Conservation (phyloP, 1,284 basidiomycete species). For the Leccinum pallidistipes region DNA sequence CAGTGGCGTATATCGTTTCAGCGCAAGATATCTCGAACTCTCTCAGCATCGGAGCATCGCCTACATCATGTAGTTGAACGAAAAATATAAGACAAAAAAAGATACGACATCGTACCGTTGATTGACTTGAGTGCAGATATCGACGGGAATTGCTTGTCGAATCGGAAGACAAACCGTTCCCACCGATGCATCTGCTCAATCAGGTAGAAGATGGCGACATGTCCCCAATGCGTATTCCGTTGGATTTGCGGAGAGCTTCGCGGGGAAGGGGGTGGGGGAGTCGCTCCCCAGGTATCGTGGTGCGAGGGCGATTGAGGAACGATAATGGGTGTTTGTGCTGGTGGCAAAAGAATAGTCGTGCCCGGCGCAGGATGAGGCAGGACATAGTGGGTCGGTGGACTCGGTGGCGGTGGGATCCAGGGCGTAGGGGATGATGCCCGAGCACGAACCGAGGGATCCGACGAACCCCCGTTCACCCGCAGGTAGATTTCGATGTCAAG, state of each 20-base stretch:
- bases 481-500: slow-evolving; percentile 78
- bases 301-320: slow-evolving; percentile 38
- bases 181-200: slow-evolving; percentile 77
- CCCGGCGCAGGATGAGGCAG: slow-evolving; percentile 40
- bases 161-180: slow-evolving; percentile 75
- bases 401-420: slow-evolving; percentile 41
- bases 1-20: slow-evolving; percentile 57
- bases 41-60: slow-evolving; percentile 64
- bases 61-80: slow-evolving; percentile 36
- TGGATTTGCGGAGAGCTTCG: slow-evolving; percentile 33
- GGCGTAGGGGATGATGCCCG: slow-evolving; percentile 37
- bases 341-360: slow-evolving; percentile 36
- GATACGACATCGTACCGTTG: slow-evolving; percentile 47
- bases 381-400: slow-evolving; percentile 38
- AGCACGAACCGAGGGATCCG: slow-evolving; percentile 25
- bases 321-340: slow-evolving; percentile 40
- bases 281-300: slow-evolving; percentile 32
- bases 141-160: slow-evolving; percentile 71
- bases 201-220: slow-evolving; percentile 73
- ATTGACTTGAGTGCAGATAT: slow-evolving; percentile 68
- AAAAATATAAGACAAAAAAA: background rate
- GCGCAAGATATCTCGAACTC: slow-evolving; percentile 76
- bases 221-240: slow-evolving; percentile 67
- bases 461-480: slow-evolving; percentile 43
- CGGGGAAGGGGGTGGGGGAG: slow-evolving; percentile 28